phyloP scores from a whole-genome alignment of 495 filamentous ascomycete species.

The Penicillium antarcticum region DNA sequence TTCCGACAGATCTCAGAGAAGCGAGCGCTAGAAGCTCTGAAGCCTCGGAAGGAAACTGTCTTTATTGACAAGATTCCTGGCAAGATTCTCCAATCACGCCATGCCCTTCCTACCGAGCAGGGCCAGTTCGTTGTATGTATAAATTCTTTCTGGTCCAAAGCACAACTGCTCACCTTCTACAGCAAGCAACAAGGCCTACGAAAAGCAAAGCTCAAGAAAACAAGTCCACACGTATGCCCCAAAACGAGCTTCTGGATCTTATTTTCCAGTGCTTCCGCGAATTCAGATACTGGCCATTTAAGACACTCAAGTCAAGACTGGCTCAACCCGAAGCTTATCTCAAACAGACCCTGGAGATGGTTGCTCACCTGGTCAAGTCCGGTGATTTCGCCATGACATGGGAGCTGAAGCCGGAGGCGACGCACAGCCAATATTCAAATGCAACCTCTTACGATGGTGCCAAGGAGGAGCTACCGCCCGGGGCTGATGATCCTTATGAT shows the following conservation, averaged over 20 bases:
- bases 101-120: conserved; percentile 34
- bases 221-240: conserved; percentile 82
- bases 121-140: conserved; percentile 43
- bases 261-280: conserved; percentile 78
- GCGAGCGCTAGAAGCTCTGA: conserved; percentile 59
- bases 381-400: conserved; percentile 82
- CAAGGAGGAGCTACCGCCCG: conserved; percentile 48
- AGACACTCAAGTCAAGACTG: conserved; percentile 65
- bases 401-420: conserved; percentile 73
- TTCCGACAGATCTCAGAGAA: conserved; percentile 58
- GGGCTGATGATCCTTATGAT: conserved; percentile 37
- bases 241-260: conserved; percentile 78
- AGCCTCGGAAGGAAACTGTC: conserved; percentile 54
- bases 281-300: conserved; percentile 88
- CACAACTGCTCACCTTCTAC: conserved; percentile 14
- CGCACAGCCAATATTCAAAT: conserved; percentile 50
- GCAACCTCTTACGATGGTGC: conserved; percentile 32
- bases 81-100: conserved; percentile 35
- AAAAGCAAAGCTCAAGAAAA: conserved; percentile 58
- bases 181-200: conserved; percentile 36
- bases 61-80: conserved; percentile 39
- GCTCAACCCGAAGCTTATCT: conserved; percentile 90
- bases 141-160: not conserved
- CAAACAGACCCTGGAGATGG: conserved; percentile 74
- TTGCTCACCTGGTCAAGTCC: conserved; percentile 74